A percentile compares a stretch with the other conserved stretches of the same genome.
These are phyloP conservation scores for Umbelopsis sp. DNA, from an alignment of 371 early-diverging fungal genomes.

Conservation along the genomic window DNA sequence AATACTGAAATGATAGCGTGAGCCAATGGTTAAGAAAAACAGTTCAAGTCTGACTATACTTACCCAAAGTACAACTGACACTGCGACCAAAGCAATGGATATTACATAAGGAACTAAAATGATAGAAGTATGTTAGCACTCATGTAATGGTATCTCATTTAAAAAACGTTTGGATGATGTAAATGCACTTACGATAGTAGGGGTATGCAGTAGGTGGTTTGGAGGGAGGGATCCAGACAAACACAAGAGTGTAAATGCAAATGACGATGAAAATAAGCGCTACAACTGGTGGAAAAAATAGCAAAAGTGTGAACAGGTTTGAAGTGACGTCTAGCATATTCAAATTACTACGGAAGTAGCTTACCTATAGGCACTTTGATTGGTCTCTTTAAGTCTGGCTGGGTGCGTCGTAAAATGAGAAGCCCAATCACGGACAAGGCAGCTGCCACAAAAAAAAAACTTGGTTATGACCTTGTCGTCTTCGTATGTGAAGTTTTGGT, in stretches of 20 bases:
- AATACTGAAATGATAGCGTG: slow-evolving; percentile 13
- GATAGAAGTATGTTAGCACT: too few species aligned
- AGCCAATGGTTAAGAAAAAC: neutral
- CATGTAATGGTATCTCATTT: too few species aligned
- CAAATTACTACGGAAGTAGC: neutral
- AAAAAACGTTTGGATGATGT: neutral
- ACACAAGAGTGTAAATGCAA: slow-evolving; percentile 29
- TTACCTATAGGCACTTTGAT: slow-evolving; percentile 28
- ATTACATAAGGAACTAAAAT: slow-evolving; percentile 28
- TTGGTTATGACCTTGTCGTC: neutral
- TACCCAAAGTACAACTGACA: slow-evolving; percentile 27
- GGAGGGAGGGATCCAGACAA: slow-evolving; percentile 30
- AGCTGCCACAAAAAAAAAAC: neutral
- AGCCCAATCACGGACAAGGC: slow-evolving; percentile 28
- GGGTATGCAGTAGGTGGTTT: slow-evolving; percentile 26
- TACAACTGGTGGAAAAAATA: slow-evolving; percentile 1
- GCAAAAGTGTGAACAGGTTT: neutral
- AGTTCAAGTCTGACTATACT: neutral
- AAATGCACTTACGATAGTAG: slow-evolving; percentile 26
- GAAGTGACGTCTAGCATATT: neutral
- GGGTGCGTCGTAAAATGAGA: slow-evolving; percentile 25
- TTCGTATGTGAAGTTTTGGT: neutral
- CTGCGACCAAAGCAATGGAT: slow-evolving; percentile 23
- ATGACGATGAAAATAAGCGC: slow-evolving; percentile 27
- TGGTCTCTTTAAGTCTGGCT: slow-evolving; percentile 28